phyloP scores from a whole-genome alignment of 352 stramenopile species.

The Phytopythium aichiense region DNA sequence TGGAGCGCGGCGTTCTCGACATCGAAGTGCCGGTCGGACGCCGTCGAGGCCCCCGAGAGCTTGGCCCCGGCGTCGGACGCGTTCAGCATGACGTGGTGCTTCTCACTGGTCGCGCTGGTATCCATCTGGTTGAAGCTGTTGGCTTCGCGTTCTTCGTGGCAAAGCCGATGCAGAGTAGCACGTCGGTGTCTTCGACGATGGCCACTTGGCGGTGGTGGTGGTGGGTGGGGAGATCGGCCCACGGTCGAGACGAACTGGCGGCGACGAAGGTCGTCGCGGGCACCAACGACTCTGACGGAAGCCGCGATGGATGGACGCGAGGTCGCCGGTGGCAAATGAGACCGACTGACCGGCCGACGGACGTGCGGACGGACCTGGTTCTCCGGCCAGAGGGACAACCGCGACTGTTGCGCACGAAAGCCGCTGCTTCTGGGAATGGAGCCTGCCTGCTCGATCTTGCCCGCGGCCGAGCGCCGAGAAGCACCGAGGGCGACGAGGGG shows the following conservation, averaged over 20 bases:
- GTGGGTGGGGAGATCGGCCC: not conserved
- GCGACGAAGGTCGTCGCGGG: not conserved
- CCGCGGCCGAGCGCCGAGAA: not conserved
- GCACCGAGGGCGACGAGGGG: not conserved
- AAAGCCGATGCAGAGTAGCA: too few species aligned
- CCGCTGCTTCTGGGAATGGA: constrained; percentile 5
- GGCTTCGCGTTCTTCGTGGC: not conserved
- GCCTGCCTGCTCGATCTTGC: not conserved
- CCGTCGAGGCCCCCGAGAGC: not conserved
- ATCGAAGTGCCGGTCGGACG: not conserved
- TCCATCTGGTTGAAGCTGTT: constrained; percentile 5
- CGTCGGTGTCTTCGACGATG: not conserved
- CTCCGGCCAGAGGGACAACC: not conserved
- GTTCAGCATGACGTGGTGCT: not conserved
- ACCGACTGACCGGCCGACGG: not conserved
- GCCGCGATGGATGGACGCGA: not conserved
- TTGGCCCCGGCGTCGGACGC: not conserved
- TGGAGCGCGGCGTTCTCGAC: not conserved
- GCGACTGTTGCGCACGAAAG: constrained; percentile 5
- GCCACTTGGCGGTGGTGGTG: not conserved
- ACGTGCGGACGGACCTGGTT: not conserved
- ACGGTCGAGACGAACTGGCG: not conserved
- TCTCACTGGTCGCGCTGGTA: constrained; percentile 3
- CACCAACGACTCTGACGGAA: not conserved
- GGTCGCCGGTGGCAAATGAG: not conserved